phyloP scores from a whole-genome alignment of 2,329 filamentous ascomycete species.

The Aspergillus sp. region DNA sequence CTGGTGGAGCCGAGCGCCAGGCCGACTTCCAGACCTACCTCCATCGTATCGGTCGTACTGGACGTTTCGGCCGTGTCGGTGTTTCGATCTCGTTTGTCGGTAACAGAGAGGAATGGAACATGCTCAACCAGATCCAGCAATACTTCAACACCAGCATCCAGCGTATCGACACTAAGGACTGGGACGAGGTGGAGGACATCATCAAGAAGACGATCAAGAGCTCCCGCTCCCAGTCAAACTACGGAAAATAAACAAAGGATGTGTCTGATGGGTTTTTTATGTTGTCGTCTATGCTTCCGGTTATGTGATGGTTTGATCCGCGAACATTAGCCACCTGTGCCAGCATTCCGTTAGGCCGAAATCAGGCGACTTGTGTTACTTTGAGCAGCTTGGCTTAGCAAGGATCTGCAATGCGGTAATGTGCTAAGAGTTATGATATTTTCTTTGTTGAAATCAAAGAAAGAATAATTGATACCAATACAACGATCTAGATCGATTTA shows the following conservation, averaged over 20 bases:
- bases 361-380: not conserved
- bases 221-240: conserved; percentile 37
- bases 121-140: conserved; percentile 72
- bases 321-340: too few species aligned
- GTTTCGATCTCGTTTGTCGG: conserved; percentile 94
- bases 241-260: conserved; percentile 13
- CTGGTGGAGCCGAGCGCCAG: conserved; percentile 54
- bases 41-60: conserved; percentile 94
- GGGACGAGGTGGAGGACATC: conserved; percentile 80
- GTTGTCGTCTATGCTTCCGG: too few species aligned
- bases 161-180: conserved; percentile 77
- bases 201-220: conserved; percentile 76
- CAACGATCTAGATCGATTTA: not conserved
- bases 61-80: conserved; percentile 92
- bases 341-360: too few species aligned
- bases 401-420: conserved; percentile 10
- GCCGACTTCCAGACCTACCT: conserved; percentile 94
- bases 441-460: conserved; percentile 9
- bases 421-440: conserved; percentile 25
- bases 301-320: too few species aligned
- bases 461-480: conserved; percentile 30
- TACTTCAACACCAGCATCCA: conserved; percentile 79
- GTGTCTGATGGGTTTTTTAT: not conserved
- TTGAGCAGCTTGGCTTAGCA: not conserved
- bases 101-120: conserved; percentile 73